Base-by-base conservation (phyloP, 768 basidiomycete genomes). In the Suillus paluster region DNA sequence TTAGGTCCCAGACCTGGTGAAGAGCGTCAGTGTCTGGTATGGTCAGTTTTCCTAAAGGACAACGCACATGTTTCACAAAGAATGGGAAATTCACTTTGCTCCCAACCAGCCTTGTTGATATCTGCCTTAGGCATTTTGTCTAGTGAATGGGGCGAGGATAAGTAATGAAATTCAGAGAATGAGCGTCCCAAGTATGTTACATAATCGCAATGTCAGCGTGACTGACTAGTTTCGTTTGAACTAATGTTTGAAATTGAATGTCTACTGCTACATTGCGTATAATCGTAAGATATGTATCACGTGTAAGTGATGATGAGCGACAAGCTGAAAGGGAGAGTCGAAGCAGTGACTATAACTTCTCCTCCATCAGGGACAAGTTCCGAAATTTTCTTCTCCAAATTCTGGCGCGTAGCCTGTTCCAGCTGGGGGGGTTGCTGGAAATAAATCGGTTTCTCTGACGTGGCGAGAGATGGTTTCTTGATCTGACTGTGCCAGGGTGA, bases 51-150 rank as follows among this genome's bases (percentile, higher is more conserved):
- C 9, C 38, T 19, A 55, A 19, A 55, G 17, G 17, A 55, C 15
- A 25, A 77, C 89, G 65, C 71, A 91, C 95, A 96, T 73, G 92
- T 94, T 77, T 97, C 95, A 74, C 95, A 96, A 25, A 97, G 86
- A 74, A 95, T 92, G 5, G 95, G 94, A 58, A 95, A 95, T 74
- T 95, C 94, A 73, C 89, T 91, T 79, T 93, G 90, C 71, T 96
- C 94, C 92, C 92, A 93, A 15, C 94, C 93, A 23, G 94, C 93
- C 76, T 95, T 95, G 82, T 97, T 96, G 65, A 96, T 88, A 73
- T 97, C 94, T n/a, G 89, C 84, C 78, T 95, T 95, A 49, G 90
- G 90, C 86, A 89, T 90, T 52, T 62, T 54, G 61, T 61, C 39
- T 33, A 36, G 34, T 59, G 59, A 8, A n/a, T 10, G n/a, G 34